phyloP scores from a whole-genome alignment of 2,329 filamentous ascomycete species.

The Colletotrichum melonis region DNA sequence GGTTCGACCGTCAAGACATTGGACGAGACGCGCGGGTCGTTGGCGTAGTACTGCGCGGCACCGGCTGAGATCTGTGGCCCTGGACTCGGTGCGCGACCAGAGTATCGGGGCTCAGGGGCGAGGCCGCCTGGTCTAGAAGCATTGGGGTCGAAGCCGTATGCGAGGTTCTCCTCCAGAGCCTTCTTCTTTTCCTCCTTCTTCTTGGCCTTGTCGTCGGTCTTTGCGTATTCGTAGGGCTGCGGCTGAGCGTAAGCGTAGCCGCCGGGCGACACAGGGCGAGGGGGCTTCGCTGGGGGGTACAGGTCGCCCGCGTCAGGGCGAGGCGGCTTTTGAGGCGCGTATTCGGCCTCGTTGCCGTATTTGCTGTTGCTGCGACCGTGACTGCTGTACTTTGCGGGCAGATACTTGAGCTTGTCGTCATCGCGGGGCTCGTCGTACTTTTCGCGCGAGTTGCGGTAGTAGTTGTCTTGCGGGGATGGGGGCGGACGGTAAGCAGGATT shows the following conservation, averaged over 20 bases:
- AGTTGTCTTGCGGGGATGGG: constrained; percentile 48
- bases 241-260: constrained; percentile 43
- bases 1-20: constrained; percentile 58
- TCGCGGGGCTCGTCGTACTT: constrained; percentile 42
- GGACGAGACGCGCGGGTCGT: constrained; percentile 51
- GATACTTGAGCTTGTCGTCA: constrained; percentile 54
- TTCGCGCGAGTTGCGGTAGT: constrained; percentile 51
- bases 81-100: constrained; percentile 29
- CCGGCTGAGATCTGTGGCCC: constrained; percentile 33
- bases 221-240: constrained; percentile 42
- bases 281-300: constrained; percentile 40
- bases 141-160: constrained; percentile 55
- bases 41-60: constrained; percentile 44
- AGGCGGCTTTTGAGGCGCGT: constrained; percentile 41
- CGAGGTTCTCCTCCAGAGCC: constrained; percentile 57
- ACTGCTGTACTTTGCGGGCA: constrained; percentile 60
- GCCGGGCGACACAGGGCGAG: constrained; percentile 33
- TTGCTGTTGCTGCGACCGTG: constrained; percentile 42
- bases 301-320: constrained; percentile 46
- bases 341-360: constrained; percentile 38
- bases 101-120: constrained; percentile 23
- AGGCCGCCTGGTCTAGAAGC: constrained; percentile 25
- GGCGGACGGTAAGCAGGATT: constrained; percentile 46
- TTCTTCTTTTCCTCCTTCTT: constrained; percentile 47
- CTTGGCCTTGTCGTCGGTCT: constrained; percentile 37